Evolutionary conservation across 1,284 basidiomycete species (phyloP).

Genomic region (Sporisorium exsertum): DNA sequence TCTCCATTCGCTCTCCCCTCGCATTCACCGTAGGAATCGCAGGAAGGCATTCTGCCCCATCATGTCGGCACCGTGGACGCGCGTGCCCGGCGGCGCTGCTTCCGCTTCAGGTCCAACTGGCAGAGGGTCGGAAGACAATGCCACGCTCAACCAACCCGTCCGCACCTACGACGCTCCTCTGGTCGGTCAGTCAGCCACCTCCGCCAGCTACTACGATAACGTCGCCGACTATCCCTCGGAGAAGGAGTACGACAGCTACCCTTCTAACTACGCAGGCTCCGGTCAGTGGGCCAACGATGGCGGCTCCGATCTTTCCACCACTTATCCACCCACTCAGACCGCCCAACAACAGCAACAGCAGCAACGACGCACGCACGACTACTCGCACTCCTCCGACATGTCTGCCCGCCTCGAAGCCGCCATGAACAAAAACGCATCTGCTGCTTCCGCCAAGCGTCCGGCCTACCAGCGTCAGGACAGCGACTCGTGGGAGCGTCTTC

Average conservation of each 20-base stretch:
- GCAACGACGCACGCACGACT: conserved; percentile 11
- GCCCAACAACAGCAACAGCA: conserved; percentile 5
- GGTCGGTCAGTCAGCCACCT: conserved; percentile 27
- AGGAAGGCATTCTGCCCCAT: neutral
- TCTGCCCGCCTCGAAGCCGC: conserved; percentile 16
- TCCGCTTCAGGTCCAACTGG: neutral
- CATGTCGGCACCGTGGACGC: conserved; percentile 48
- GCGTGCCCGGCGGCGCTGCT: conserved; percentile 33
- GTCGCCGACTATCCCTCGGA: conserved; percentile 33
- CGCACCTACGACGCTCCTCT: conserved; percentile 43
- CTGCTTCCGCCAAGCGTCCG: conserved; percentile 24
- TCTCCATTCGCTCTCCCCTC: neutral
- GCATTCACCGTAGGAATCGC: neutral
- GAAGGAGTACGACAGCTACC: conserved; percentile 38
- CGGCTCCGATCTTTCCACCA: conserved; percentile 26
- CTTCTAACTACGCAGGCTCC: conserved; percentile 31
- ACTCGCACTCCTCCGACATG: conserved; percentile 33
- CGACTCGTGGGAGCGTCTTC: conserved; percentile 51
- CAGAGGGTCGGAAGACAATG: conserved; percentile 29
- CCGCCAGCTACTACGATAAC: conserved; percentile 36
- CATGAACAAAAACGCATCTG: conserved; percentile 13
- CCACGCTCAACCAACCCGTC: conserved; percentile 20
- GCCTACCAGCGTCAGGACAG: conserved; percentile 40
- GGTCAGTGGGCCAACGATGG: conserved; percentile 39
- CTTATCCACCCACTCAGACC: conserved; percentile 22